Percentiles rank a stretch among this genome's conserved stretches.
phyloP scores from a whole-genome alignment of 768 basidiomycete genomes.

The Sarcodon sp. region DNA sequence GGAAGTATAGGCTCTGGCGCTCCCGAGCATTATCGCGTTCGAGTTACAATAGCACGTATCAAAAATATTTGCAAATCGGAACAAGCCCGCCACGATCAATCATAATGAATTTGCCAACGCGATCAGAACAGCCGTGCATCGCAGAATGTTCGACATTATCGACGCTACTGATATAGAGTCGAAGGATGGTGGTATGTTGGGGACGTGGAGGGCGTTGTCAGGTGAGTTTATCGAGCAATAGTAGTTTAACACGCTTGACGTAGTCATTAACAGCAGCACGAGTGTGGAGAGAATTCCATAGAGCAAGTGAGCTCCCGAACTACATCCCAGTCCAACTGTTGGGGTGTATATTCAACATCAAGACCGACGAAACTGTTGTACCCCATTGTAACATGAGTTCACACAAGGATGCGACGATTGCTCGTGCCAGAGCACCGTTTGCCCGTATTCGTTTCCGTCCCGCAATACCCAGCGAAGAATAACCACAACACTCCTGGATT shows the following conservation, averaged over 20 bases:
- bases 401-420: conserved; percentile 17
- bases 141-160: conserved; percentile 3
- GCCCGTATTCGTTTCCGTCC: not conserved
- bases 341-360: conserved; percentile 18
- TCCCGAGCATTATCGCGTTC: conserved; percentile 6
- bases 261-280: not conserved
- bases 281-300: conserved; percentile 4
- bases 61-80: conserved; percentile 17
- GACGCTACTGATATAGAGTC: not conserved
- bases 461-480: not conserved
- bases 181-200: not conserved
- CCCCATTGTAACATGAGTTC: conserved; percentile 21
- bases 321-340: conserved; percentile 10
- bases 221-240: no score
- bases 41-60: conserved; percentile 18
- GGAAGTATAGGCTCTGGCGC: not conserved
- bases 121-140: conserved; percentile 13
- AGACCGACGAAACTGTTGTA: conserved; percentile 15
- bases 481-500: conserved; percentile 4
- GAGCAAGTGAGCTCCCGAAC: not conserved
- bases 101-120: conserved; percentile 16
- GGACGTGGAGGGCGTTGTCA: not conserved
- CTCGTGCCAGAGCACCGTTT: conserved; percentile 9
- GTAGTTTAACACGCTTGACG: not conserved
- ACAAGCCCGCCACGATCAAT: conserved; percentile 13